Percentiles rank a stretch among this genome's conserved stretches.
These are phyloP conservation scores for Amanita exitialis DNA, from an alignment of 768 basidiomycete species.

Conservation along the genomic window DNA sequence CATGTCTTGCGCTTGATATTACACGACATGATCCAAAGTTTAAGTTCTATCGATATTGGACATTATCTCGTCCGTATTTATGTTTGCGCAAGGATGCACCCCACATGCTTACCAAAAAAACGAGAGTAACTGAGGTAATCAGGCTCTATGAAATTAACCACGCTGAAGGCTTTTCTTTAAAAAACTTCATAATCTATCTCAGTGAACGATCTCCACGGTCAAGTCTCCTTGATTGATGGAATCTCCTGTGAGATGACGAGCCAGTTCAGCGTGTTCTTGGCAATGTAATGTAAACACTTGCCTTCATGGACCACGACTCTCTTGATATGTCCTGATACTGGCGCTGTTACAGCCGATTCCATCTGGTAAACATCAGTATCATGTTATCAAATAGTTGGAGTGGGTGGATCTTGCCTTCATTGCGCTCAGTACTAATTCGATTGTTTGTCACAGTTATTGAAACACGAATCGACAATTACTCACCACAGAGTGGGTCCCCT, in stretches of 20 bases:
- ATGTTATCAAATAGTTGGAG: neutral
- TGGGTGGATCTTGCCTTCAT: conserved; percentile 70
- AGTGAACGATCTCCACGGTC: conserved; percentile 80
- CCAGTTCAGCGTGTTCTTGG: neutral
- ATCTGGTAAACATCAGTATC: conserved; percentile 43
- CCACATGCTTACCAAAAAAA: no score
- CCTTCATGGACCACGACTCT: conserved; percentile 88
- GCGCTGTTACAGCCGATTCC: conserved; percentile 95
- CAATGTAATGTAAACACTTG: conserved; percentile 16
- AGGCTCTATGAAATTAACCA: no score
- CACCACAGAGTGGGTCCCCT: conserved; percentile 90
- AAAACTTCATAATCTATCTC: conserved; percentile 9
- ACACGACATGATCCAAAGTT: no score
- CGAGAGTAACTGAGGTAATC: no score
- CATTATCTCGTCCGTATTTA: no score
- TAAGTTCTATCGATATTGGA: no score
- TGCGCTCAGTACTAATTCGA: conserved; percentile 70
- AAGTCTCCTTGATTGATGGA: conserved; percentile 93
- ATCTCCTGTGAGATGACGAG: conserved; percentile 46
- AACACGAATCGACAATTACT: conserved; percentile 21
- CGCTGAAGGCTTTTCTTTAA: neutral
- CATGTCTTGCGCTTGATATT: no score
- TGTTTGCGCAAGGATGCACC: no score
- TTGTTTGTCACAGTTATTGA: conserved; percentile 12
- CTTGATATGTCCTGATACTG: conserved; percentile 94